A percentile compares a stretch with the other conserved stretches of the same genome.
Evolutionary conservation across 768 basidiomycete genomes (phyloP).

Genomic region (Termitomyces sp.): DNA sequence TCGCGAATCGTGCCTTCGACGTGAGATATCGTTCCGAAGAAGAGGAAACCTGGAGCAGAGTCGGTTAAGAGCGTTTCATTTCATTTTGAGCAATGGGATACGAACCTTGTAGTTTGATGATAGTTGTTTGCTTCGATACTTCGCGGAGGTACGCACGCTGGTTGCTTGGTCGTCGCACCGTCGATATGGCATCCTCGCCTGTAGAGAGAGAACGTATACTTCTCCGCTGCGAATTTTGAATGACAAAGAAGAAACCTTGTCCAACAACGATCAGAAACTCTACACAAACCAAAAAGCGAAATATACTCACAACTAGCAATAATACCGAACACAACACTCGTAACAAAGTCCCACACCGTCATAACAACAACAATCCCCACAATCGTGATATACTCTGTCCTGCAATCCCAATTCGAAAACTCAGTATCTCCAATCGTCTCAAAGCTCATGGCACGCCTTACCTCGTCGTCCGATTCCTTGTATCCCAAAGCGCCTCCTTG

Average conservation of each 20-base stretch:
- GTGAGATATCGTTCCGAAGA: conserved; percentile 89
- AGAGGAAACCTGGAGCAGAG: conserved; percentile 83
- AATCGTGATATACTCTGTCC: conserved; percentile 80
- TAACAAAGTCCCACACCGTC: conserved; percentile 94
- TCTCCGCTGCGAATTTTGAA: conserved; percentile 82
- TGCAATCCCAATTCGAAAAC: no score
- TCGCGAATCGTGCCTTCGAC: conserved; percentile 86
- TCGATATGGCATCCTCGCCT: conserved; percentile 83
- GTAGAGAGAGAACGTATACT: conserved; percentile 84
- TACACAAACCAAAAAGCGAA: not conserved
- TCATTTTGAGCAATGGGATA: not conserved
- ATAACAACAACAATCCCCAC: conserved; percentile 86
- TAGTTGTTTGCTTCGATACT: conserved; percentile 86
- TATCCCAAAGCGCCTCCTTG: conserved; percentile 97
- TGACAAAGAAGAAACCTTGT: conserved; percentile 91
- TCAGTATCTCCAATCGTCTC: no score
- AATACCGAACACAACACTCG: conserved; percentile 90
- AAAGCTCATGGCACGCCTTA: no score
- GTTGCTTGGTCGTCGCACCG: conserved; percentile 83
- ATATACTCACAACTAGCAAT: conserved; percentile 86
- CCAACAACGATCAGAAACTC: not conserved
- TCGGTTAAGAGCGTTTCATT: no score
- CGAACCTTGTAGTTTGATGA: conserved; percentile 80
- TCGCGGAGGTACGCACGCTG: conserved; percentile 91
- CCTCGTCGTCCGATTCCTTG: conserved; percentile 80